Percentiles rank a stretch among this genome's conserved stretches.
phyloP scores from a whole-genome alignment of 164 flowering plant species.

The Buxus sempervirens region DNA sequence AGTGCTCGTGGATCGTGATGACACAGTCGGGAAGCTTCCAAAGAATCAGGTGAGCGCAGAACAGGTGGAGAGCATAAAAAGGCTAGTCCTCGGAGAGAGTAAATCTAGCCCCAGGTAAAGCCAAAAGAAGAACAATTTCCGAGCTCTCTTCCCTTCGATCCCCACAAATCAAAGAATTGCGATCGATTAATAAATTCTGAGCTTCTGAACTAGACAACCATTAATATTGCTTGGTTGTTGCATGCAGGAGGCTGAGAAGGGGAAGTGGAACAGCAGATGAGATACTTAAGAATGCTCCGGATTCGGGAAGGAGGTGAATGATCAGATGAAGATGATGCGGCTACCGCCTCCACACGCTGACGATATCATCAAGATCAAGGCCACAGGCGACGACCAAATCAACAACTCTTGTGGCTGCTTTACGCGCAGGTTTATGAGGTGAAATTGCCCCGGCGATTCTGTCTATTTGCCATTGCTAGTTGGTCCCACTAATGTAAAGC shows the following conservation, averaged over 20 bases:
- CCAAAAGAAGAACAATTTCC: background rate
- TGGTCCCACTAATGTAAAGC: too few relatives aligned
- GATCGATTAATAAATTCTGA: background rate
- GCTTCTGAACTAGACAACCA: background rate
- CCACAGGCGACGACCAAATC: background rate
- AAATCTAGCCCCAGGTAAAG: constrained; percentile 46
- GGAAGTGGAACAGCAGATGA: constrained; percentile 42
- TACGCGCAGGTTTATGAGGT: background rate
- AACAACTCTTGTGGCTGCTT: background rate
- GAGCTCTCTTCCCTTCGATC: too few relatives aligned
- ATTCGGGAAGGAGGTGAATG: constrained; percentile 41
- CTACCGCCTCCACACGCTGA: background rate
- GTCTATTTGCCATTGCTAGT: too few relatives aligned
- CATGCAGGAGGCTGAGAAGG: constrained; percentile 26
- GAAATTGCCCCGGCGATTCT: too few relatives aligned
- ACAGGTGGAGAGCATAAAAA: constrained; percentile 47
- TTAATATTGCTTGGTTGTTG: background rate
- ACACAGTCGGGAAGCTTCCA: constrained; percentile 58
- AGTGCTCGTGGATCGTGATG: background rate
- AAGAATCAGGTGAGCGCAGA: constrained; percentile 42
- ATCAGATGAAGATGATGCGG: background rate
- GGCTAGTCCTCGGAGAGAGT: constrained; percentile 54
- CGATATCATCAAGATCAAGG: background rate
- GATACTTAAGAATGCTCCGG: constrained; percentile 41
- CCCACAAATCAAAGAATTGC: too few relatives aligned